These are phyloP conservation scores for Dimocarpus longan DNA, from an alignment of 345 rosid genomes.

Conservation along the genomic window DNA sequence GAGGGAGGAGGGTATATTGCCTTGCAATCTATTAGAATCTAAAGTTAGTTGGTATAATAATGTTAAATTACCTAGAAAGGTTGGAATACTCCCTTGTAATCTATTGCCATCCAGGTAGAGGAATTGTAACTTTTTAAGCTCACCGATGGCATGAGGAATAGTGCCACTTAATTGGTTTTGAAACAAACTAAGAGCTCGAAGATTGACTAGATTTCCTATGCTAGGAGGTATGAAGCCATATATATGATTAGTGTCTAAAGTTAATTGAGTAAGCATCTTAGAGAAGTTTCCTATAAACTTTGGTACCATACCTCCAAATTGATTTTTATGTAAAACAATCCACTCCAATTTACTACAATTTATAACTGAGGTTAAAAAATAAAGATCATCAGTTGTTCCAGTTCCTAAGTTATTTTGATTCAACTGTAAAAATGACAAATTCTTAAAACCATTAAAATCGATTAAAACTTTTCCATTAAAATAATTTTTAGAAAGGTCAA, in stretches of 20 bases:
- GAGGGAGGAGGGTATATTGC: constrained; percentile 23
- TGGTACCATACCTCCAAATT: constrained; percentile 20
- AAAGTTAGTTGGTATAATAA: neutral
- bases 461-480: constrained; percentile 9
- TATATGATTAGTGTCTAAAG: neutral
- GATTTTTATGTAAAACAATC: neutral
- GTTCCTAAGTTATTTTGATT: neutral
- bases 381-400: neutral
- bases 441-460: too few species aligned
- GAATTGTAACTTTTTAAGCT: neutral
- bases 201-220: constrained; percentile 27
- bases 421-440: neutral
- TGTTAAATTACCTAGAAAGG: constrained; percentile 3
- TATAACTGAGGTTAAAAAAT: constrained; percentile 11
- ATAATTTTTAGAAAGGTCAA: fast-evolving
- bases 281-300: constrained; percentile 15
- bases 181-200: neutral
- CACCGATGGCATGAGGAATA: constrained; percentile 9
- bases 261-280: fast-evolving
- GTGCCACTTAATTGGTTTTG: constrained; percentile 8
- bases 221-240: neutral
- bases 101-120: neutral
- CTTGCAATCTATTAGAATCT: neutral
- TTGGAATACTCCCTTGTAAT: constrained; percentile 14
- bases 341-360: neutral